phyloP scores from a whole-genome alignment of 2,329 filamentous ascomycete species.

The Trichoderma atroviride region DNA sequence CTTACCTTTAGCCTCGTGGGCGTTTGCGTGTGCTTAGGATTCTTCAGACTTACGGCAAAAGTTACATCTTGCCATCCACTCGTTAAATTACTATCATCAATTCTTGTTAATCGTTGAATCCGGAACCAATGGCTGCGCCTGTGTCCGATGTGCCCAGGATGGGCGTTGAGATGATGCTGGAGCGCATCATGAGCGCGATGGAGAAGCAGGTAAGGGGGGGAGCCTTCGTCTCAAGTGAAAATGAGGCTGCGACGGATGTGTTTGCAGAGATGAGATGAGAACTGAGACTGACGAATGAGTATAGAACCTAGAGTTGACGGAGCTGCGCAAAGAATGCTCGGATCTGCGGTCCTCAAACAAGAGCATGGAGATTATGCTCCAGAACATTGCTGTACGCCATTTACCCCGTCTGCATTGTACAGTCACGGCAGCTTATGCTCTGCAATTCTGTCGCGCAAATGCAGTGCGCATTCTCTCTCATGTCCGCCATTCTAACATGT shows the following conservation, averaged over 20 bases:
- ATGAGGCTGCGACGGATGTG: background rate
- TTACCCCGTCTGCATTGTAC: background rate
- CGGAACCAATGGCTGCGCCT: slow-evolving; percentile 27
- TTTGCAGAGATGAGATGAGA: background rate
- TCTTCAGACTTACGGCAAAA: slow-evolving; percentile 9
- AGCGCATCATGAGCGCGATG: slow-evolving; percentile 32
- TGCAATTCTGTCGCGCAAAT: slow-evolving; percentile 25
- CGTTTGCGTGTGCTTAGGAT: background rate
- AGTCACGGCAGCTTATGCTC: background rate
- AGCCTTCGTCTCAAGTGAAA: background rate
- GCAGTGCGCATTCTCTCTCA: background rate
- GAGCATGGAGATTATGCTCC: slow-evolving; percentile 32
- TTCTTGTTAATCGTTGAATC: background rate
- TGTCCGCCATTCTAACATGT: background rate
- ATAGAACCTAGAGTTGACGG: slow-evolving; percentile 33
- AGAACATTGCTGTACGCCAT: slow-evolving; percentile 27
- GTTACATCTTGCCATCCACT: slow-evolving; percentile 12
- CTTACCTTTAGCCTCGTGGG: slow-evolving; percentile 14
- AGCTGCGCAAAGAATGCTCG: slow-evolving; percentile 33
- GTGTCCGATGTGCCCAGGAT: slow-evolving; percentile 19
- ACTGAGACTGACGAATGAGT: background rate
- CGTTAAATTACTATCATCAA: background rate
- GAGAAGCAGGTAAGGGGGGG: slow-evolving; percentile 31
- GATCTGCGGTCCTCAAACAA: slow-evolving; percentile 33
- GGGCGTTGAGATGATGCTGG: slow-evolving; percentile 30